phyloP scores from a whole-genome alignment of 2,329 filamentous ascomycete genomes.

The Alternaria sp. region DNA sequence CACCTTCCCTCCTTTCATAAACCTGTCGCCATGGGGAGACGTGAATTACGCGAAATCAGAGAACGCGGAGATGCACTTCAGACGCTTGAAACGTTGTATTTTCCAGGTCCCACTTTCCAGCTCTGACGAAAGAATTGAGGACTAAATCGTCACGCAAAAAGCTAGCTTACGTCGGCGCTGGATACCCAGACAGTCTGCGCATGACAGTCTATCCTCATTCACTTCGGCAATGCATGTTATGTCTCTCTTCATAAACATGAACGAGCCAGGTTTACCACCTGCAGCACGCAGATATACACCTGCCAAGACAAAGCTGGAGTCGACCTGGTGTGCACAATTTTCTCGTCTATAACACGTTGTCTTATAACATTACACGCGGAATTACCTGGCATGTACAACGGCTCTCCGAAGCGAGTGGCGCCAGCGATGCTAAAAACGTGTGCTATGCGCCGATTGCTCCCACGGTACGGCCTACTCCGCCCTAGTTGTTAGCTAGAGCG shows the following conservation, averaged over 20 bases:
- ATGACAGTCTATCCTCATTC: conserved; percentile 34
- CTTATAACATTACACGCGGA: conserved; percentile 33
- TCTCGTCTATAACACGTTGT: conserved; percentile 34
- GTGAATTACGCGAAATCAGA: conserved; percentile 33
- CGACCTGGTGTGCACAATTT: conserved; percentile 23
- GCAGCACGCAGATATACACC: conserved; percentile 27
- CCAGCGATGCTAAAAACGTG: conserved; percentile 18
- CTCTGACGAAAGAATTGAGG: conserved; percentile 8
- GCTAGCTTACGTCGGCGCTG: conserved; percentile 30
- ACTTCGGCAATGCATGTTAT: conserved; percentile 39
- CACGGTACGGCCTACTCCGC: conserved; percentile 31
- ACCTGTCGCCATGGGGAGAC: conserved; percentile 29
- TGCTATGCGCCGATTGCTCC: conserved; percentile 25
- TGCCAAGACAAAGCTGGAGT: conserved; percentile 27
- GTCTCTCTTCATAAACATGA: conserved; percentile 32
- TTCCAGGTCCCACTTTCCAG: background rate
- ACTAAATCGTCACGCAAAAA: conserved; percentile 31
- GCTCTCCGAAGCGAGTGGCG: conserved; percentile 29
- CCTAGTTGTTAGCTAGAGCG: conserved; percentile 17
- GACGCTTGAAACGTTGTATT: conserved; percentile 15
- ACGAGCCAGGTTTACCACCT: conserved; percentile 27
- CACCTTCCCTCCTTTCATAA: conserved; percentile 19
- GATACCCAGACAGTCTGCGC: conserved; percentile 22
- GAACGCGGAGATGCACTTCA: conserved; percentile 23
- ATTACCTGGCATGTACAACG: conserved; percentile 25